Percentiles rank a stretch among this genome's conserved stretches.
Conservation (phyloP, 2,329 filamentous ascomycete genomes). For the Capronia americana region DNA sequence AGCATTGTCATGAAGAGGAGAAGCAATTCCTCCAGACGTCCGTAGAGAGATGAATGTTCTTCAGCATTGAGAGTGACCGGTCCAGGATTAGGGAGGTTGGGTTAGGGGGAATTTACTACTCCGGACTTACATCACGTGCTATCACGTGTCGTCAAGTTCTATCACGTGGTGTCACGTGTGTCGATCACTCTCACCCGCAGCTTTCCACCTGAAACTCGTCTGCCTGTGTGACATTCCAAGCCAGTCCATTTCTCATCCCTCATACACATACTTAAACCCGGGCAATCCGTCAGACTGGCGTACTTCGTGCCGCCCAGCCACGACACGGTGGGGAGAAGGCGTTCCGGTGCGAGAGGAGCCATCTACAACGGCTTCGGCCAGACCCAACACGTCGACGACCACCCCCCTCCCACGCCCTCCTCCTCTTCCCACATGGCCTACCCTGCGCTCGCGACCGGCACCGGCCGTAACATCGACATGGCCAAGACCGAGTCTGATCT, state of each 20-base stretch:
- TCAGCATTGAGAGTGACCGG: too few species aligned
- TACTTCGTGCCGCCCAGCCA: constrained; percentile 27
- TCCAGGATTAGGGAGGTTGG: too few species aligned
- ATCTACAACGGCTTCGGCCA: constrained; percentile 36
- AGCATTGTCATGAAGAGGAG: too few species aligned
- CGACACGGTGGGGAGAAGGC: constrained; percentile 18
- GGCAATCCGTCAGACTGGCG: constrained; percentile 30
- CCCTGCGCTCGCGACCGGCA: constrained; percentile 27
- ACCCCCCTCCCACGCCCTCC: constrained; percentile 14
- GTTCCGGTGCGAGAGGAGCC: constrained; percentile 24
- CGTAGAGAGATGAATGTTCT: too few species aligned
- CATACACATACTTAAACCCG: neutral
- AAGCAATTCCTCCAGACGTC: too few species aligned
- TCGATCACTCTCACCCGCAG: neutral
- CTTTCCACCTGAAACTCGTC: neutral
- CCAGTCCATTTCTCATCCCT: neutral
- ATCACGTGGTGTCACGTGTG: too few species aligned
- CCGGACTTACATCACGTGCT: too few species aligned
- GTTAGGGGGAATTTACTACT: too few species aligned
- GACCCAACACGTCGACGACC: constrained; percentile 31
- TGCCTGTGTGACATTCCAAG: neutral
- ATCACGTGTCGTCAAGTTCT: too few species aligned
- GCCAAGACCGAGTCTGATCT: constrained; percentile 65
- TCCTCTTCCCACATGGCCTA: constrained; percentile 35
- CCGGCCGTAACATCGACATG: constrained; percentile 39